A percentile compares a stretch with the other conserved stretches of the same genome.
These are phyloP conservation scores for Limnanthes douglasii DNA, from an alignment of 345 rosid genomes.

Conservation along the genomic window DNA sequence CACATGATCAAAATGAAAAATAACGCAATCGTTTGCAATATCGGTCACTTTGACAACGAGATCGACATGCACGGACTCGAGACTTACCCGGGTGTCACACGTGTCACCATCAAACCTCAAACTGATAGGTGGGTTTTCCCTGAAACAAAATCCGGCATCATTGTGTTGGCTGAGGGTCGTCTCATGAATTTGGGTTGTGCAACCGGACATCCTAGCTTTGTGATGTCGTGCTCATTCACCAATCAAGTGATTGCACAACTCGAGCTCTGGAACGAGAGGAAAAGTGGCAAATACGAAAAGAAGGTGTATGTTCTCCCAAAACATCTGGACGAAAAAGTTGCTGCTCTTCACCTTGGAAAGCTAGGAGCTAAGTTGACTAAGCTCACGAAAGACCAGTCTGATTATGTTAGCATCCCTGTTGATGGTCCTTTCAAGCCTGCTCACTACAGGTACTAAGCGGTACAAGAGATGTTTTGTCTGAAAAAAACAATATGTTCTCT, in stretches of 20 bases:
- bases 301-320: conserved; percentile 56
- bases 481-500: no score
- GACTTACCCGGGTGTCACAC: conserved; percentile 44
- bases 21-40: conserved; percentile 63
- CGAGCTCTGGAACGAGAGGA: conserved; percentile 51
- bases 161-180: conserved; percentile 53
- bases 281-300: conserved; percentile 41
- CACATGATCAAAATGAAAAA: conserved; percentile 64
- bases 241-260: conserved; percentile 64
- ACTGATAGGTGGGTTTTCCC: conserved; percentile 38
- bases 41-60: conserved; percentile 62
- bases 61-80: conserved; percentile 56
- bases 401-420: conserved; percentile 43
- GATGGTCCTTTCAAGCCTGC: conserved; percentile 74
- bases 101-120: conserved; percentile 62
- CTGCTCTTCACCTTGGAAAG: conserved; percentile 52
- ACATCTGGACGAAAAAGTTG: conserved; percentile 68
- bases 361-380: conserved; percentile 67
- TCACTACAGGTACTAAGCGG: conserved; percentile 41
- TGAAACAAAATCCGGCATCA: conserved; percentile 45
- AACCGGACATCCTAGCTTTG: conserved; percentile 69
- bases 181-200: conserved; percentile 68
- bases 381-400: conserved; percentile 51
- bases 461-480: no score
- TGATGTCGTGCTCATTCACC: conserved; percentile 65